Evolutionary conservation across 148 eudicot species (phyloP), one percentile per base, ranked within the genome.

Genomic region (Vaccinium darrowii): DNA sequence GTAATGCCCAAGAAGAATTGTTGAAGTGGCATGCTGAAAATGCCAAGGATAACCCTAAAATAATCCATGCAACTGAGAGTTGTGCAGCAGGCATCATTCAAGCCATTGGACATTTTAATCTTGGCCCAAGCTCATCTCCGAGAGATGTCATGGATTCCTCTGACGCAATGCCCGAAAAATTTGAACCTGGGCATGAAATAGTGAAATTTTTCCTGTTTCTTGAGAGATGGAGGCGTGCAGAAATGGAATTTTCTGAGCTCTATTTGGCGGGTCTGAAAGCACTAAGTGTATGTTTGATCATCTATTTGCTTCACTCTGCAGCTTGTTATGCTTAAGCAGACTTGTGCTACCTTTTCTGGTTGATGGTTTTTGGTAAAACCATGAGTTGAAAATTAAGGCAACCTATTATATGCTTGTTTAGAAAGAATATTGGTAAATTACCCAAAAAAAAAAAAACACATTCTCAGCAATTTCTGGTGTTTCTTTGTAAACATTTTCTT

Each of bases 1-100:
- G 91, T 85, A 93, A 93, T 87, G 95, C 95, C 75, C 95, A 93
- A 87, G 95, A 93, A 85, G 95, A 93, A 88, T 79, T 93, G 88
- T 83, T 93, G 76, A 90, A 91, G 82, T 93, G 94, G 95, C 88
- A 88, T 88, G 92, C 91, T 50, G 89, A 90, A 85, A 90, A 93
- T 89, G 95, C 93, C 1, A 93, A 93, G 89, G 89, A 86, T 76
- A 93, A 93, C 84, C 92, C 91, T 36, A 93, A 90, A 86, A 84
- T 93, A 86, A 83, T 93, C 82, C 94, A 91, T 88, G 92, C 94
- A 43, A 91, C 87, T 49, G 93, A 93, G 90, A 93, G 94, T 82
- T 93, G 95, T 89, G 95, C 95, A 80, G 92, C 91, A 73, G 95
- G 94, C 85, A 93, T 93, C 85, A 91, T 93, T 78, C 89, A 93